Conservation (phyloP, 2,329 filamentous ascomycete species). For the Fusarium sulawesiense region DNA sequence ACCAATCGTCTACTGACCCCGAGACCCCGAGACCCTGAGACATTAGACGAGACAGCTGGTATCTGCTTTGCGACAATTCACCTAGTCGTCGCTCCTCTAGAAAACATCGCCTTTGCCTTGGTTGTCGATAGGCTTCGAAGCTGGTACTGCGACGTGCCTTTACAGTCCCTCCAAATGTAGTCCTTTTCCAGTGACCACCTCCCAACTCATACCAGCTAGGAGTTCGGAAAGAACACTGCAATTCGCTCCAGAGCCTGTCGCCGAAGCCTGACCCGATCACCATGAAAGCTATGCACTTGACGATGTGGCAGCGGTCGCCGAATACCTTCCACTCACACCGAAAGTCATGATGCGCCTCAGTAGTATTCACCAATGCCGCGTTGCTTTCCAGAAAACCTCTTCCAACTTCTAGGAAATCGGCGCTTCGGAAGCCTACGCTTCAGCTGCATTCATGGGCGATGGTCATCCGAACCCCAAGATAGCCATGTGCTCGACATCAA, state of each 20-base stretch:
- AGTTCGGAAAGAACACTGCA: background rate
- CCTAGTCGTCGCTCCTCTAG: background rate
- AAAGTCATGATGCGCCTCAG: background rate
- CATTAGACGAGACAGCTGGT: background rate
- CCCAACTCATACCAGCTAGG: background rate
- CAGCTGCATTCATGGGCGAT: background rate
- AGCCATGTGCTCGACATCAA: background rate
- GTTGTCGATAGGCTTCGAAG: background rate
- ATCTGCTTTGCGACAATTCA: background rate
- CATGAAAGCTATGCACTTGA: background rate
- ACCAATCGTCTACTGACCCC: background rate
- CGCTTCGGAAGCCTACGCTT: background rate
- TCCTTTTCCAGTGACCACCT: background rate
- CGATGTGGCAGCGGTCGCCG: background rate
- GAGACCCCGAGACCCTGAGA: background rate
- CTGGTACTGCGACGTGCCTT: background rate
- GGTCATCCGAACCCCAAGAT: background rate
- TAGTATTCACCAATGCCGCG: background rate
- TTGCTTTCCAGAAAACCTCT: background rate
- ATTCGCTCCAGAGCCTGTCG: background rate
- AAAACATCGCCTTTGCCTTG: background rate
- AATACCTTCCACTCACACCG: too few species aligned
- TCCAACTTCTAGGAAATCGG: background rate
- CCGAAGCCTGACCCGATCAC: background rate
- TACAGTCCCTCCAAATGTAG: background rate